phyloP scores from a whole-genome alignment of 345 rosid genomes.

The Populus alba region DNA sequence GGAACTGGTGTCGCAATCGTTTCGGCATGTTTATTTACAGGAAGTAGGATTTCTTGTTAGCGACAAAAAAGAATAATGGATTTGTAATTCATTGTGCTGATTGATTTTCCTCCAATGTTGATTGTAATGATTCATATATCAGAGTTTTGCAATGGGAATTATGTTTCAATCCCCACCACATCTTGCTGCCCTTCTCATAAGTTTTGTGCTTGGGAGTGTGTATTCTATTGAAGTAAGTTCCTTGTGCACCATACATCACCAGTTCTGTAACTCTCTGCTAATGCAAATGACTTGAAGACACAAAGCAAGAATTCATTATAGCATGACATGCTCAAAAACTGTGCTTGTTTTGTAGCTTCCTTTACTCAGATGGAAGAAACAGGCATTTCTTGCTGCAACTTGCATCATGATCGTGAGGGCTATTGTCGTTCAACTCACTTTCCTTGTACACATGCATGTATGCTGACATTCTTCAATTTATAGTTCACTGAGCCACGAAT shows the following conservation, averaged over 20 bases:
- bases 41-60: neutral
- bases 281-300: neutral
- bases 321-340: neutral
- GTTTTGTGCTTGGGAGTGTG: slow-evolving; percentile 28
- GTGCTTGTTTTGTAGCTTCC: slow-evolving; percentile 27
- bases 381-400: slow-evolving; percentile 31
- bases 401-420: slow-evolving; percentile 34
- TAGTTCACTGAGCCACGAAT: neutral
- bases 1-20: slow-evolving; percentile 28
- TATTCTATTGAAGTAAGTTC: slow-evolving; percentile 38
- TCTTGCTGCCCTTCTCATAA: slow-evolving; percentile 19
- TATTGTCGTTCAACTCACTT: slow-evolving; percentile 31
- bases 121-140: neutral
- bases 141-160: slow-evolving; percentile 37
- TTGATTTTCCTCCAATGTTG: neutral
- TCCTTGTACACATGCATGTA: slow-evolving; percentile 36
- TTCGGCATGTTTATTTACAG: slow-evolving; percentile 17
- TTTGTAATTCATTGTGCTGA: neutral
- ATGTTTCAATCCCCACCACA: slow-evolving; percentile 31
- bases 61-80: neutral
- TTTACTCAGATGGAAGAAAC: slow-evolving; percentile 39
- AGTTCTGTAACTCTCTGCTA: no score
- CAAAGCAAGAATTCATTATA: neutral
- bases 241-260: neutral
- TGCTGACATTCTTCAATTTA: neutral